phyloP scores from a whole-genome alignment of 192 early-diverging fungal species.

The Pilaira anomala region DNA sequence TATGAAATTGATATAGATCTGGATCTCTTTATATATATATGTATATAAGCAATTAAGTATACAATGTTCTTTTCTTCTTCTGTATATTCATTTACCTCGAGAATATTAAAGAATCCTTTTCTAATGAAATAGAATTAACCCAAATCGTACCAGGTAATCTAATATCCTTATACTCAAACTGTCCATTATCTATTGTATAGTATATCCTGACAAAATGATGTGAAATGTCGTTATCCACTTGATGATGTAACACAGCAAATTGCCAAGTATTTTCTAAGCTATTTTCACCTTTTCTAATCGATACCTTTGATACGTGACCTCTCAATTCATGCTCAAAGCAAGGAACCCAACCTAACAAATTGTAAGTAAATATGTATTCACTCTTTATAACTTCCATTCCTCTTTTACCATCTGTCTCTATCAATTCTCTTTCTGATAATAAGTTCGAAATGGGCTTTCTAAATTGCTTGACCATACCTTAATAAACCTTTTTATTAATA shows the following conservation, averaged over 20 bases:
- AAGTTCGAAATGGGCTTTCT: constrained; percentile 2
- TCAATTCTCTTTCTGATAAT: constrained; percentile 1
- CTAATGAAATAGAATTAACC: constrained; percentile 29
- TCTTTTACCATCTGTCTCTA: background rate
- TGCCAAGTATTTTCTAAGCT: background rate
- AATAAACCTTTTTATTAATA: background rate
- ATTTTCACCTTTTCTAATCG: background rate
- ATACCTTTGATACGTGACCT: constrained; percentile 25
- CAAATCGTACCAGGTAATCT: constrained; percentile 29
- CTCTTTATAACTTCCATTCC: background rate
- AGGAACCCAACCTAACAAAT: constrained; percentile 19
- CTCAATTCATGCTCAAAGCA: constrained; percentile 22
- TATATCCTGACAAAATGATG: constrained; percentile 28
- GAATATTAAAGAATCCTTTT: constrained; percentile 29
- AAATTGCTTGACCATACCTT: constrained; percentile 5
- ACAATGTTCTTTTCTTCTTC: background rate
- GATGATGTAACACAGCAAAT: constrained; percentile 32
- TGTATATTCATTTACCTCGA: constrained; percentile 26
- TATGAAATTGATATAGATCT: constrained; percentile 18
- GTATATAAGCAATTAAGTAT: background rate
- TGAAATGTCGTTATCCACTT: constrained; percentile 22
- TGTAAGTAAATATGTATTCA: background rate
- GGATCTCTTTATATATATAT: constrained; percentile 19
- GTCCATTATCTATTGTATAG: background rate
- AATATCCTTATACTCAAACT: constrained; percentile 30